These are phyloP conservation scores for Asterionellopsis glacialis DNA, from an alignment of 108 stramenopile species.

Conservation along the genomic window DNA sequence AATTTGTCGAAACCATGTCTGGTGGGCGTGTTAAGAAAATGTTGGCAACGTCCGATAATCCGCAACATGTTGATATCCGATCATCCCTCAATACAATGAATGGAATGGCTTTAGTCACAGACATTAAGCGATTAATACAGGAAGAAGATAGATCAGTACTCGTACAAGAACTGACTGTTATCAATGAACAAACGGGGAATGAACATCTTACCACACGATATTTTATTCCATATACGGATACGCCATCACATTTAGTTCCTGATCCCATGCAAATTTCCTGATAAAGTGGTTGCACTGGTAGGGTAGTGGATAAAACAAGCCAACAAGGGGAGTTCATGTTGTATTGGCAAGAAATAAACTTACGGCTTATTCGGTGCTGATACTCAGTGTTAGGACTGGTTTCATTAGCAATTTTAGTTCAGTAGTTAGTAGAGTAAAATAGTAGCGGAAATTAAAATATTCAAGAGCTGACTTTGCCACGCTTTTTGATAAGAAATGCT, in stretches of 20 bases:
- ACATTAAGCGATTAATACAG: constrained; percentile 56
- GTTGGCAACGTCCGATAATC: constrained; percentile 60
- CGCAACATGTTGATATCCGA: constrained; percentile 46
- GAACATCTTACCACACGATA: constrained; percentile 63
- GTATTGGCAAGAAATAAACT: too few relatives aligned
- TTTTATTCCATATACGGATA: constrained; percentile 55
- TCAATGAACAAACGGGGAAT: constrained; percentile 57
- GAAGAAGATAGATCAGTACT: constrained; percentile 39
- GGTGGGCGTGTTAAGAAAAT: constrained; percentile 64
- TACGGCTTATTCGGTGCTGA: too few relatives aligned
- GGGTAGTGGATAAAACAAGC: too few relatives aligned
- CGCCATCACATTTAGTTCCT: constrained; percentile 13
- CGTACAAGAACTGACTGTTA: constrained; percentile 67
- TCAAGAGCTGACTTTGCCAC: too few relatives aligned
- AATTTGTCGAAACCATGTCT: constrained; percentile 40
- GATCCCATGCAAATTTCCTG: background rate
- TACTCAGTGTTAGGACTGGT: too few relatives aligned
- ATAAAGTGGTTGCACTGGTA: too few relatives aligned
- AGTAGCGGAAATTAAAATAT: too few relatives aligned
- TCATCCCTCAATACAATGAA: constrained; percentile 76
- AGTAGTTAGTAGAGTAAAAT: too few relatives aligned
- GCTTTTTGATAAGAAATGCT: too few relatives aligned
- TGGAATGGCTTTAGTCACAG: constrained; percentile 70
- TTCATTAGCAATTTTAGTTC: too few relatives aligned
- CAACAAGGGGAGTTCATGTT: too few relatives aligned